These are phyloP conservation scores for Saccharomycopsis sp. DNA, from an alignment of 805 yeast species.

Conservation along the genomic window DNA sequence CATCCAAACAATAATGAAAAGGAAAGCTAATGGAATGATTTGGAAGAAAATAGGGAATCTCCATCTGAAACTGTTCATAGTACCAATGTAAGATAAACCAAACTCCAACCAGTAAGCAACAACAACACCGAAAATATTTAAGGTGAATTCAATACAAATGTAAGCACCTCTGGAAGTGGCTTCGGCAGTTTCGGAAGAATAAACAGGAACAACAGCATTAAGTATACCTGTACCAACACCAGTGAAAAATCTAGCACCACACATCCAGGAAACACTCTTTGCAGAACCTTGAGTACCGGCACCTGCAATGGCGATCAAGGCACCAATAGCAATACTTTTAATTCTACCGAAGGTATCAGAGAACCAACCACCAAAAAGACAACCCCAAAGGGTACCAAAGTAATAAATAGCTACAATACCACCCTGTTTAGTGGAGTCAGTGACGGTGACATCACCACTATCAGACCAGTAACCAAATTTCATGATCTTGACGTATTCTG, in stretches of 20 bases:
- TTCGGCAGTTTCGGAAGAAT: constrained; percentile 69
- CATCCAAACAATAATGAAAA: constrained; percentile 34
- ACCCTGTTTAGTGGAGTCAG: constrained; percentile 59
- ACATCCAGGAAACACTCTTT: constrained; percentile 62
- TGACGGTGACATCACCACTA: constrained; percentile 28
- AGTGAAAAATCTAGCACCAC: constrained; percentile 61
- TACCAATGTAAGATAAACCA: constrained; percentile 51
- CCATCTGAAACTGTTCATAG: constrained; percentile 47
- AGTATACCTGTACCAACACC: constrained; percentile 72
- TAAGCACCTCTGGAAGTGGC: constrained; percentile 59
- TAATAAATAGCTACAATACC: constrained; percentile 63
- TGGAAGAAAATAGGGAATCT: constrained; percentile 75
- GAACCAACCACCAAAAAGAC: constrained; percentile 49
- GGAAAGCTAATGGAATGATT: constrained; percentile 44
- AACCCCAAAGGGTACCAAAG: constrained; percentile 58
- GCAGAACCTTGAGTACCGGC: constrained; percentile 44
- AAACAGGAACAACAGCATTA: constrained; percentile 72
- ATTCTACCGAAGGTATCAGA: constrained; percentile 63
- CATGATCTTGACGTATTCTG: constrained; percentile 53
- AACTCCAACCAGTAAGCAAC: constrained; percentile 73
- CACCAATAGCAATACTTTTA: constrained; percentile 47
- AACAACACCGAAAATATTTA: constrained; percentile 64
- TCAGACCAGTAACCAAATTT: constrained; percentile 50
- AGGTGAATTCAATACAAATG: constrained; percentile 63
- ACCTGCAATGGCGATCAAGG: constrained; percentile 54